Conservation (phyloP, 1,284 basidiomycete genomes). For the Phellopilus nigrolimitatus region DNA sequence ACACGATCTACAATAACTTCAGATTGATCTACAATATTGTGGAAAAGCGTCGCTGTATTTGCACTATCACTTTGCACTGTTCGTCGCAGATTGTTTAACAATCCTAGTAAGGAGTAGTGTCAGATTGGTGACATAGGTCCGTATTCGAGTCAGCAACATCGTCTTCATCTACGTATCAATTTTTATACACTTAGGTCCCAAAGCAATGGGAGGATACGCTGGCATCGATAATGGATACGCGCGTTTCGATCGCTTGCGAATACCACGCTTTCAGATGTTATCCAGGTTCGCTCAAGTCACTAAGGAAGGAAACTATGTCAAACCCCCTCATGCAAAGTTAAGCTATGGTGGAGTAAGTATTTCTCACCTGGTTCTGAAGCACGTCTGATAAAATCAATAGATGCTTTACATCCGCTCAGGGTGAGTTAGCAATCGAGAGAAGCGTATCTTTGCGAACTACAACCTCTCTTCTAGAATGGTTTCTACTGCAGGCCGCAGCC, state of each 20-base stretch:
- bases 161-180: too few species aligned
- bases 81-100: too few species aligned
- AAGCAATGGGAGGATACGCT: conserved; percentile 51
- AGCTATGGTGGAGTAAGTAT: conserved; percentile 69
- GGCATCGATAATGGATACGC: conserved; percentile 70
- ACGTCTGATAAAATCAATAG: conserved; percentile 30
- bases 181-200: conserved; percentile 66
- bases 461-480: conserved; percentile 48
- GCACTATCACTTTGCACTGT: too few species aligned
- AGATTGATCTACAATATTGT: too few species aligned
- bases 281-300: conserved; percentile 71
- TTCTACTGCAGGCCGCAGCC: conserved; percentile 49
- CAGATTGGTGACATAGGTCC: conserved; percentile 77
- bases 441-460: too few species aligned
- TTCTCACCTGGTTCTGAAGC: not conserved
- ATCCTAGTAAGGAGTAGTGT: too few species aligned
- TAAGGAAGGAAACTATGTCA: conserved; percentile 59
- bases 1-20: too few species aligned
- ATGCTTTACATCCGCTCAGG: conserved; percentile 67
- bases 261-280: conserved; percentile 74
- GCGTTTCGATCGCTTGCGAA: conserved; percentile 64
- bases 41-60: too few species aligned
- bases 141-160: too few species aligned
- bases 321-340: conserved; percentile 69
- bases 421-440: conserved; percentile 34